phyloP scores from a whole-genome alignment of 2,329 filamentous ascomycete genomes.

The Alternaria atra region DNA sequence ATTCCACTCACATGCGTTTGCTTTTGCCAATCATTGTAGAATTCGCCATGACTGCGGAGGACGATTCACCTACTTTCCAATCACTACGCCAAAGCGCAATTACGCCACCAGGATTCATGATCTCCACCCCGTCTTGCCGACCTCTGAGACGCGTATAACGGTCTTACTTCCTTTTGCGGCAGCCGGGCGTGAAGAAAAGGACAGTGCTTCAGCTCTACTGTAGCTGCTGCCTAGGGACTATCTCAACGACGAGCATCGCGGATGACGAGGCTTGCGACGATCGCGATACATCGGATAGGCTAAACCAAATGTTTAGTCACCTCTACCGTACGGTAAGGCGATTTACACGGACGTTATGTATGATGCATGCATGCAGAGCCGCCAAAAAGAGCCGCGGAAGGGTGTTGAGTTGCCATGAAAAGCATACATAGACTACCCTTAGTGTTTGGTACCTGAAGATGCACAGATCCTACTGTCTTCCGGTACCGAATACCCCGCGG shows the following conservation, averaged over 20 bases:
- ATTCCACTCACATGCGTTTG: conserved; percentile 15
- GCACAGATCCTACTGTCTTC: neutral
- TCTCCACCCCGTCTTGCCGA: conserved; percentile 14
- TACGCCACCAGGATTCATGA: conserved; percentile 6
- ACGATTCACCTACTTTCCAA: conserved; percentile 14
- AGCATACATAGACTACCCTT: conserved; percentile 12
- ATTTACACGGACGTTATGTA: conserved; percentile 1
- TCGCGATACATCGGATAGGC: conserved; percentile 3
- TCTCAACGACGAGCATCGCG: conserved; percentile 19
- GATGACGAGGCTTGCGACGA: conserved; percentile 7
- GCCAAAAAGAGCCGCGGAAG: neutral
- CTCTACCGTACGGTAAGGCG: neutral
- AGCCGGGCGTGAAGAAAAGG: conserved; percentile 10
- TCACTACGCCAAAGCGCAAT: conserved; percentile 1
- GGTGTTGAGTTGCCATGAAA: conserved; percentile 9
- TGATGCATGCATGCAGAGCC: conserved; percentile 2
- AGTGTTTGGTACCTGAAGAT: conserved; percentile 12
- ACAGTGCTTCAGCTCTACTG: conserved; percentile 11
- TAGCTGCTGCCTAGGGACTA: conserved; percentile 31
- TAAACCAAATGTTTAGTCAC: neutral
- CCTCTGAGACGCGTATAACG: conserved; percentile 12
- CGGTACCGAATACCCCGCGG: too few relatives aligned
- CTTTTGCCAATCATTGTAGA: conserved; percentile 7
- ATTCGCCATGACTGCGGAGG: neutral
- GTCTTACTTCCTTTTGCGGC: conserved; percentile 18